These are phyloP conservation scores for Clavispora vitiphila DNA, from an alignment of 805 yeast genomes.

Conservation along the genomic window DNA sequence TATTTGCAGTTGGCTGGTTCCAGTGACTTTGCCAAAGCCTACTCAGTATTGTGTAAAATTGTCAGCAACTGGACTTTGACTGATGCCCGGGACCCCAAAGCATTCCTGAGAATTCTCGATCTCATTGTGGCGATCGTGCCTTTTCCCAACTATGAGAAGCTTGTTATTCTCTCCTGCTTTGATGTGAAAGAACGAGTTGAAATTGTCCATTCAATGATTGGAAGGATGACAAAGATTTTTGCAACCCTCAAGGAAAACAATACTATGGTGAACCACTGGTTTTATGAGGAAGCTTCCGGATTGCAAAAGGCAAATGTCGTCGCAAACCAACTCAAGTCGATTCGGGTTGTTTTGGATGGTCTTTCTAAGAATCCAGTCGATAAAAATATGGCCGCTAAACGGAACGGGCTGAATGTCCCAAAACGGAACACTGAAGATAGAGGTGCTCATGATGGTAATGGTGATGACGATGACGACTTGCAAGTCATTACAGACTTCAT, in stretches of 20 bases:
- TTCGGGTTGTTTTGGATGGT: conserved; percentile 45
- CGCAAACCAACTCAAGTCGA: conserved; percentile 50
- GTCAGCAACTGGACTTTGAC: not conserved
- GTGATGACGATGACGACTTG: conserved; percentile 42
- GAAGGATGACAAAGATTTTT: conserved; percentile 36
- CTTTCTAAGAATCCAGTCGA: conserved; percentile 16
- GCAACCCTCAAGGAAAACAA: conserved; percentile 26
- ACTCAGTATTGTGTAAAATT: conserved; percentile 34
- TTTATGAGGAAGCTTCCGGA: conserved; percentile 45
- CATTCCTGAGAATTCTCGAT: conserved; percentile 36
- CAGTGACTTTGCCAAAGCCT: conserved; percentile 42
- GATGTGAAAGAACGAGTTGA: conserved; percentile 30
- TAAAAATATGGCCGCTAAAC: not conserved
- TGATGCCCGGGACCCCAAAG: conserved; percentile 2
- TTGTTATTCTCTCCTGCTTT: conserved; percentile 30
- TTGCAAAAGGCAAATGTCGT: conserved; percentile 50
- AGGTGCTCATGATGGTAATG: conserved; percentile 30
- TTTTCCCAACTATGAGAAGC: conserved; percentile 39
- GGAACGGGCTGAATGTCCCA: conserved; percentile 1
- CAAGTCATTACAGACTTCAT: conserved; percentile 33
- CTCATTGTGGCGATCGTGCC: conserved; percentile 49
- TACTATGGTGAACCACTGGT: conserved; percentile 39
- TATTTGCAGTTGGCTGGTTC: conserved; percentile 49
- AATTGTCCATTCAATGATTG: conserved; percentile 26
- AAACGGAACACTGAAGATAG: conserved; percentile 11